These are phyloP conservation scores for Zymoseptoria brevis DNA, from an alignment of 2,329 filamentous ascomycete species.

Conservation along the genomic window DNA sequence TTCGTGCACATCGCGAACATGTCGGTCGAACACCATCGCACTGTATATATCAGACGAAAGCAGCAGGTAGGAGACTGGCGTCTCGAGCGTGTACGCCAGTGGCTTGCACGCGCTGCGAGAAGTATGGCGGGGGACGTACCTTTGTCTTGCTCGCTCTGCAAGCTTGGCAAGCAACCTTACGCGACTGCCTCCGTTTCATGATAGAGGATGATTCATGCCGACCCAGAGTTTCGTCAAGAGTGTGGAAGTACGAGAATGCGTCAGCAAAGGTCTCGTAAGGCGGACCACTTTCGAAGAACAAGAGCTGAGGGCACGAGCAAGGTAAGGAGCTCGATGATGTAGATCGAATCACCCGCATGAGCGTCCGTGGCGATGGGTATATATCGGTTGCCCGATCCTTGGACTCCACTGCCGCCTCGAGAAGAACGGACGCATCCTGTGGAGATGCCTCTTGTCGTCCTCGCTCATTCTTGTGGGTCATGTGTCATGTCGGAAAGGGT, in stretches of 20 bases:
- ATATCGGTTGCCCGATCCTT: not conserved
- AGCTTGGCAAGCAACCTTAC: constrained; percentile 9
- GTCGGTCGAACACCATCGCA: constrained; percentile 9
- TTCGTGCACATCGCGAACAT: constrained; percentile 3
- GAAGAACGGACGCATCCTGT: no score
- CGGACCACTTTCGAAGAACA: not conserved
- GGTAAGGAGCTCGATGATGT: not conserved
- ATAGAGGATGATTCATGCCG: not conserved
- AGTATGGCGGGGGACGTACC: not conserved
- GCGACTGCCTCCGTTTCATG: not conserved
- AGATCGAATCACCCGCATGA: not conserved
- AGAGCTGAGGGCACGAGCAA: not conserved
- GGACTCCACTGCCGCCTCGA: no score
- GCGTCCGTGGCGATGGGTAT: not conserved
- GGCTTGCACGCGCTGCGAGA: no score
- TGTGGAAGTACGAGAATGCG: not conserved
- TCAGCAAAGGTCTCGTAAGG: not conserved
- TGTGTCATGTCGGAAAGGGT: no score
- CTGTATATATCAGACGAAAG: not conserved
- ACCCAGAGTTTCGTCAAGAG: no score
- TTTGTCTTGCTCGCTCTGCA: constrained; percentile 8
- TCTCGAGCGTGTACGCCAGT: no score
- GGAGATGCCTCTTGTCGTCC: no score
- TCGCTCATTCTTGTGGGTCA: no score
- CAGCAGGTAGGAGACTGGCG: no score